Base-by-base conservation (phyloP, 306 rosid genomes). In the Cicer pinnatifidum region DNA sequence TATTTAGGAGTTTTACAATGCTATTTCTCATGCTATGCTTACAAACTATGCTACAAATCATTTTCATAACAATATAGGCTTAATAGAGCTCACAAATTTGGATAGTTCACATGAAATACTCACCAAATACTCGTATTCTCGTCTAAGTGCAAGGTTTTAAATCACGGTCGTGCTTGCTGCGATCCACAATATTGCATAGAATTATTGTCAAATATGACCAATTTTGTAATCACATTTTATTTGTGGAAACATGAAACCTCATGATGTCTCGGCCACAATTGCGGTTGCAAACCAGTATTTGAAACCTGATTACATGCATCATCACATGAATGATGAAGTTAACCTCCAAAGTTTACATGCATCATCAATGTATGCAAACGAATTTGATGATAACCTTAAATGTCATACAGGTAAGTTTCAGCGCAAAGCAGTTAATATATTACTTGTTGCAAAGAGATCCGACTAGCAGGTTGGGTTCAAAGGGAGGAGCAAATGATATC, bases 401-500 rank as follows among this genome's bases (percentile, higher is more conserved):
- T 56, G 64, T 37, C 35, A 33, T 88, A 77, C 96, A 93, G 98
- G 89, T 84, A 59, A 91, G 91, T 81, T 82, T 94, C 20, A 84
- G 69, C 71, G 88, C 83, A 72, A 94, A 94, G 83, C 91, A 88
- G 60, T 77, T 94, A 61, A 94, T 94, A 59, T 87, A 87, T 70
- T 73, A 82, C 78, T 76, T 94, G 82, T 59, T 94, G 78, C 89
- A 94, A 17, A 85, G 87, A 78, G 98, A 94, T 57, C 91, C 95
- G 59, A 83, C 73, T 68, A 77, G 80, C 74, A 88, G 98, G 86
- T 82, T 94, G 87, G 92, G 96, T 13, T 89, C 98, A 58, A 71
- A 52, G 50, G 96, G 84, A 87, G 98, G 98, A 59, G 92, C 96
- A 8, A 83, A 80, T 35, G 96, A 94, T 81, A 82, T 94, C 45